Percentiles rank a stretch among this genome's conserved stretches.
These are phyloP conservation scores for Backusella mclennaniae DNA, from an alignment of 192 early-diverging fungal species.

Conservation along the genomic window DNA sequence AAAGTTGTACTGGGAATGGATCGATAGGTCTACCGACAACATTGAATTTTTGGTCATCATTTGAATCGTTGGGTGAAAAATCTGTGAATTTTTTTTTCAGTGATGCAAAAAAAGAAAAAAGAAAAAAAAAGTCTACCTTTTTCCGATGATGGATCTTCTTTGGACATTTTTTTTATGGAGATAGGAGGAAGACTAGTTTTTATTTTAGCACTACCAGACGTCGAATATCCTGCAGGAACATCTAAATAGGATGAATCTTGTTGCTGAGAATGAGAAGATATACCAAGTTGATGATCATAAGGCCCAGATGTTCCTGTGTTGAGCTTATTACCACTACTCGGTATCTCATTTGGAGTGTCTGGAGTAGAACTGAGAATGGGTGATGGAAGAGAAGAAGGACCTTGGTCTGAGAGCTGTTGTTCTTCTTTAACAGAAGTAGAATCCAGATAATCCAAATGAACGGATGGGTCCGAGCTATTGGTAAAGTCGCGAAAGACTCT, in stretches of 20 bases:
- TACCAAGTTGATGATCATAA: neutral
- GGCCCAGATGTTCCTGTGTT: neutral
- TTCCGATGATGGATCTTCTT: neutral
- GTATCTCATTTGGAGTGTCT: neutral
- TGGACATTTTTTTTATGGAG: neutral
- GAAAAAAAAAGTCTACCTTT: neutral
- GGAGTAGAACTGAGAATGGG: no score
- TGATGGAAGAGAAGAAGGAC: neutral
- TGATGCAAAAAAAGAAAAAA: neutral
- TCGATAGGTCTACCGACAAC: neutral
- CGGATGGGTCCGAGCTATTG: neutral
- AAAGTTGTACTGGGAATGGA: neutral
- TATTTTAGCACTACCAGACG: neutral
- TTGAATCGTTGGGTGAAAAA: neutral
- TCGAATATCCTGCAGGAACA: neutral
- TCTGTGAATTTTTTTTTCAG: neutral
- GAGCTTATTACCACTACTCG: no score
- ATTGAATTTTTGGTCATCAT: neutral
- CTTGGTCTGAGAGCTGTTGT: neutral
- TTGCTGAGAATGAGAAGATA: neutral
- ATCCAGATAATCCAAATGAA: neutral
- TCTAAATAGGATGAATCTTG: neutral
- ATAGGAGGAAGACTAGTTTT: neutral
- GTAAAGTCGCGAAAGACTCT: slow-evolving; percentile 3
- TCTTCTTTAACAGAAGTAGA: neutral